These are phyloP conservation scores for Cordia subcordata DNA, from an alignment of 257 asterid species.

Conservation along the genomic window DNA sequence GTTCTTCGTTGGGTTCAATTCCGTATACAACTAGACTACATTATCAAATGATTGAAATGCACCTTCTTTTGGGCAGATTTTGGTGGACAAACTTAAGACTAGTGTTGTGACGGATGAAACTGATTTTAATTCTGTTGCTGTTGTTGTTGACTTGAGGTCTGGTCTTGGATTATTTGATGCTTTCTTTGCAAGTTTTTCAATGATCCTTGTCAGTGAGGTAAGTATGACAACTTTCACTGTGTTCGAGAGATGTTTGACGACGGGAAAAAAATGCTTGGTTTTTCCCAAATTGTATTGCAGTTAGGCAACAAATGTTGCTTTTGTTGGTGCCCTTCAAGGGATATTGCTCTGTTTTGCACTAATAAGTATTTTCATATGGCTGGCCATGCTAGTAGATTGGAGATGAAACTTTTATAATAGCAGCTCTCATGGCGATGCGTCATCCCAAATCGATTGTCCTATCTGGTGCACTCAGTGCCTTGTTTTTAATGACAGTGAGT, in stretches of 20 bases:
- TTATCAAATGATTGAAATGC: not conserved
- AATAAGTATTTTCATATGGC: not conserved
- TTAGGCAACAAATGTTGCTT: too few species aligned
- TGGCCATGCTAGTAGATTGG: slow-evolving; percentile 47
- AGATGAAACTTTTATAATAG: slow-evolving; percentile 93
- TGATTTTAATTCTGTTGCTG: slow-evolving; percentile 38
- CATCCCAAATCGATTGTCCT: slow-evolving; percentile 93
- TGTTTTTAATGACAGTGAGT: slow-evolving; percentile 95
- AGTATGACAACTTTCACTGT: not conserved
- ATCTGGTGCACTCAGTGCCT: slow-evolving; percentile 95
- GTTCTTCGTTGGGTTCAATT: not conserved
- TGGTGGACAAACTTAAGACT: slow-evolving; percentile 59
- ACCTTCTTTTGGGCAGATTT: slow-evolving; percentile 33
- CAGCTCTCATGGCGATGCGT: slow-evolving; percentile 99
- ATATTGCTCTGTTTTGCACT: not conserved
- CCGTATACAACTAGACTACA: not conserved
- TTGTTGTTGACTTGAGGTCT: slow-evolving; percentile 55
- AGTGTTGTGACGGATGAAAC: slow-evolving; percentile 31
- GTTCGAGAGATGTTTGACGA: too few species aligned
- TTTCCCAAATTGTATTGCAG: too few species aligned
- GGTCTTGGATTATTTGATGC: slow-evolving; percentile 87
- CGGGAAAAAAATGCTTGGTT: too few species aligned
- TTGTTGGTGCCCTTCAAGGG: too few species aligned
- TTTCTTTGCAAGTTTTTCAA: slow-evolving; percentile 81
- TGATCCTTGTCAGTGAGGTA: slow-evolving; percentile 97